phyloP scores from a whole-genome alignment of 805 yeast genomes.

The Spencermartinsiella europaea region DNA sequence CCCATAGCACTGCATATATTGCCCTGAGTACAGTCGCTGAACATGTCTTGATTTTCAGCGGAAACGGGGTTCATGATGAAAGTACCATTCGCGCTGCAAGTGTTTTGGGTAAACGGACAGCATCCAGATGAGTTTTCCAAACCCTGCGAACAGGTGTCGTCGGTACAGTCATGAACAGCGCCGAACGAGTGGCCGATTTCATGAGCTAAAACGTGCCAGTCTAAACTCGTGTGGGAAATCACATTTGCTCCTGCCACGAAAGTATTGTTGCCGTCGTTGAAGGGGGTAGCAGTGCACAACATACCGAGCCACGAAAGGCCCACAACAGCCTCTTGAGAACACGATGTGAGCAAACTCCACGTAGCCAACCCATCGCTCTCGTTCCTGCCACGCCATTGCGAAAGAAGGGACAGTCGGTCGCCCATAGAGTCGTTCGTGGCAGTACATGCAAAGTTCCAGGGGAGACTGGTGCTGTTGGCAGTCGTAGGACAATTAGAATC shows the following conservation, averaged over 20 bases:
- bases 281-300: slow-evolving; percentile 26
- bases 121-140: slow-evolving; percentile 27
- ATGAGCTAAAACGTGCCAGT: slow-evolving; percentile 36
- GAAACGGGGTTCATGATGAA: slow-evolving; percentile 36
- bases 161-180: slow-evolving; percentile 37
- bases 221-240: slow-evolving; percentile 29
- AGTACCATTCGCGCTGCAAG: slow-evolving; percentile 32
- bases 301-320: slow-evolving; percentile 36
- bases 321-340: slow-evolving; percentile 32
- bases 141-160: slow-evolving; percentile 30
- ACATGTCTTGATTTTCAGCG: slow-evolving; percentile 25
- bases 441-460: slow-evolving; percentile 30
- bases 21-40: slow-evolving; percentile 33
- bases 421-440: slow-evolving; percentile 19
- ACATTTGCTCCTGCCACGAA: slow-evolving; percentile 32
- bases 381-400: slow-evolving; percentile 31
- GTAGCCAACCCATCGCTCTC: slow-evolving; percentile 31
- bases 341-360: slow-evolving; percentile 33
- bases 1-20: slow-evolving; percentile 31
- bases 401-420: slow-evolving; percentile 27
- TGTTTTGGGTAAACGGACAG: slow-evolving; percentile 29
- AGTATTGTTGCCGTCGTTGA: slow-evolving; percentile 14
- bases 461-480: slow-evolving; percentile 4
- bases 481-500: slow-evolving; percentile 23
- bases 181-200: slow-evolving; percentile 38